These are phyloP conservation scores for Teratosphaeria nubilosa DNA, from an alignment of 2,329 filamentous ascomycete genomes.

Conservation along the genomic window DNA sequence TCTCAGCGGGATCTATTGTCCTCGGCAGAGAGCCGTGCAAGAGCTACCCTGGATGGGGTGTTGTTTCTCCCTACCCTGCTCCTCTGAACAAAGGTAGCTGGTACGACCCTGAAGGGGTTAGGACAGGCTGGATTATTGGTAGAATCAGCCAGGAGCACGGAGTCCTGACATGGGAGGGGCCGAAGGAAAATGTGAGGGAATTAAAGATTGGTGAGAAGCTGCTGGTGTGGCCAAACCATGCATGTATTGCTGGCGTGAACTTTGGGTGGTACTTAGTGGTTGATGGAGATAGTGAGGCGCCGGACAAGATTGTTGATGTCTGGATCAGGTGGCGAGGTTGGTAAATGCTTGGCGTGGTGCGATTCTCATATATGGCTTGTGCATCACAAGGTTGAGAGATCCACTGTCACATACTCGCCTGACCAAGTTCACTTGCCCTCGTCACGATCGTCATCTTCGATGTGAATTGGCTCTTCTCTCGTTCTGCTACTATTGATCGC, in stretches of 20 bases:
- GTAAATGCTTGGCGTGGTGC: constrained; percentile 32
- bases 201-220: constrained; percentile 56
- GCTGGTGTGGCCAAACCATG: constrained; percentile 69
- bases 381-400: background rate
- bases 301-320: constrained; percentile 57
- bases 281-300: constrained; percentile 49
- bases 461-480: constrained; percentile 6
- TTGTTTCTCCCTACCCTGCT: constrained; percentile 49
- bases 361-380: background rate
- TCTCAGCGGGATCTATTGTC: constrained; percentile 59
- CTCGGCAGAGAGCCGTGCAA: constrained; percentile 64
- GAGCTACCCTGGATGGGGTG: constrained; percentile 61
- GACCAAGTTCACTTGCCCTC: background rate
- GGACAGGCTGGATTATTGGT: constrained; percentile 55
- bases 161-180: constrained; percentile 52
- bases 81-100: constrained; percentile 21
- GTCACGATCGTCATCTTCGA: constrained; percentile 9
- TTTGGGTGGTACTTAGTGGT: constrained; percentile 67
- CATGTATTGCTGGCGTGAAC: constrained; percentile 63
- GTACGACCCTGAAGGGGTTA: constrained; percentile 29
- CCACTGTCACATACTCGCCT: background rate
- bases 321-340: constrained; percentile 64
- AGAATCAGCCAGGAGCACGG: constrained; percentile 72
- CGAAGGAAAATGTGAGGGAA: constrained; percentile 31
- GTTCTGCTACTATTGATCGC: background rate